These are phyloP conservation scores for Scheffersomyces segobiensis DNA, from an alignment of 1,139 yeast species.

Conservation along the genomic window DNA sequence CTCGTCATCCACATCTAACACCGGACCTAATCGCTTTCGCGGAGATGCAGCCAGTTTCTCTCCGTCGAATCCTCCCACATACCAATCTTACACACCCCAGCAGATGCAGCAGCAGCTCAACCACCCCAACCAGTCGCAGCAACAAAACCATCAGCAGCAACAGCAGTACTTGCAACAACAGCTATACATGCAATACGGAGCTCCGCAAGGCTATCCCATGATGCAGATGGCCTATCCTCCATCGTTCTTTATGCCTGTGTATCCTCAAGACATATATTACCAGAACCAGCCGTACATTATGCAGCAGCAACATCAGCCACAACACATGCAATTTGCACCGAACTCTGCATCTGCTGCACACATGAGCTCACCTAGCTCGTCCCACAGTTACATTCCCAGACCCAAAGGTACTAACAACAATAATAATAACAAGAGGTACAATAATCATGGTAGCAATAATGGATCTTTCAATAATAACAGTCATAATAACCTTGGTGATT, in stretches of 20 bases:
- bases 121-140: slow-evolving; percentile 19
- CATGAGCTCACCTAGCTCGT: neutral
- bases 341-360: neutral
- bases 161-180: slow-evolving; percentile 12
- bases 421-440: slow-evolving; percentile 2
- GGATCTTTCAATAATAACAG: neutral
- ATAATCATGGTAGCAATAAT: neutral
- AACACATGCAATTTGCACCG: slow-evolving; percentile 6
- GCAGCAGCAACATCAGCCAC: slow-evolving; percentile 16
- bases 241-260: slow-evolving; percentile 16
- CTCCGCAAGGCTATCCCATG: slow-evolving; percentile 12
- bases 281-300: slow-evolving; percentile 16
- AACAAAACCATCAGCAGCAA: slow-evolving; percentile 20
- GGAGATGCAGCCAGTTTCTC: slow-evolving; percentile 45
- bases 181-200: slow-evolving; percentile 15
- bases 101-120: slow-evolving; percentile 16
- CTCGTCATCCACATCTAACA: slow-evolving; percentile 21
- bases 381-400: neutral
- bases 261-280: slow-evolving; percentile 14
- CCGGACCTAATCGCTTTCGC: slow-evolving; percentile 43
- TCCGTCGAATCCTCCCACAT: slow-evolving; percentile 26
- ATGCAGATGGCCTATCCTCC: slow-evolving; percentile 18
- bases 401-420: neutral
- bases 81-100: slow-evolving; percentile 10
- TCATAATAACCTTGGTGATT: neutral